Conservation (phyloP, 106 monocot genomes). For the Dactylorhiza incarnata region DNA sequence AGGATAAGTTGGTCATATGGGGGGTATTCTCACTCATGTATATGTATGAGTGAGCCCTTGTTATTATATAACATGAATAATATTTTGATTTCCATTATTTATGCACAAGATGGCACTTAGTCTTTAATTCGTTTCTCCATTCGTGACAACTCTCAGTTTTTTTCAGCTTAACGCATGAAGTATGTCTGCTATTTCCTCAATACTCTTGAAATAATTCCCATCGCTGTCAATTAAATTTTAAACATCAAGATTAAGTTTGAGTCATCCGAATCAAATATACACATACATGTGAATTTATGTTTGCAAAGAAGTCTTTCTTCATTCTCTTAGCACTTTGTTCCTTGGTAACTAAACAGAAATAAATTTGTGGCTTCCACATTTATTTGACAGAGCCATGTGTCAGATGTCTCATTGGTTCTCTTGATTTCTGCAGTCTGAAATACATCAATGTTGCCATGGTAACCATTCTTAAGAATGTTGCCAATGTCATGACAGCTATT, state of each 20-base stretch:
- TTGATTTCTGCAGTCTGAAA: conserved; percentile 59
- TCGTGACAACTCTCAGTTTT: neutral
- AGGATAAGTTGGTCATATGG: too few relatives aligned
- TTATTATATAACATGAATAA: too few relatives aligned
- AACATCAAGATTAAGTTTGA: neutral
- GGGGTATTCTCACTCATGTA: too few relatives aligned
- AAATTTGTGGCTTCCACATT: neutral
- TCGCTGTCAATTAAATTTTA: neutral
- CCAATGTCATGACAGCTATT: conserved; percentile 89
- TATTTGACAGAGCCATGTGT: neutral
- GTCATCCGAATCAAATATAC: neutral
- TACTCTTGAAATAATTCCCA: neutral
- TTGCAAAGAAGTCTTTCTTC: neutral
- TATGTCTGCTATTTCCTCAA: neutral
- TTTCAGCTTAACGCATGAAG: neutral
- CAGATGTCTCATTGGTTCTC: neutral
- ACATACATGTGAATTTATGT: neutral
- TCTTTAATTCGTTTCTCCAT: neutral
- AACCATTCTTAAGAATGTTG: conserved; percentile 87
- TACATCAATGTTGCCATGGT: conserved; percentile 99
- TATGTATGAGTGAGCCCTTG: too few relatives aligned
- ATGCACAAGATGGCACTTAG: neutral
- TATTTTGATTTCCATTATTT: too few relatives aligned
- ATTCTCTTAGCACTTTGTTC: neutral
- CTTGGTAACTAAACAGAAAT: neutral